These are phyloP conservation scores for Oryza glumipatula DNA, from an alignment of 176 grass and related monocot genomes.

Conservation along the genomic window DNA sequence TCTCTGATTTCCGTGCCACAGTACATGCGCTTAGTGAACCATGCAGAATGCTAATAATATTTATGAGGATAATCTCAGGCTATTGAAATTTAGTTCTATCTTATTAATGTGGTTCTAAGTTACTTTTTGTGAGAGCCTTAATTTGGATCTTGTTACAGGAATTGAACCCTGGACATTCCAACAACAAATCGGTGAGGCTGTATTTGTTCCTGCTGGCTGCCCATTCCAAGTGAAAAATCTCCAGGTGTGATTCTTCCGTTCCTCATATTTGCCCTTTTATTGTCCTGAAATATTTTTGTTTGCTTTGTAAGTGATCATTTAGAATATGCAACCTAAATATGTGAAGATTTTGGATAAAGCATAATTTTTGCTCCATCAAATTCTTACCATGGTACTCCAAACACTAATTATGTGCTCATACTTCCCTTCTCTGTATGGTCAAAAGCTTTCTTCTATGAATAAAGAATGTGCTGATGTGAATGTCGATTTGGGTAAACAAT, in stretches of 20 bases:
- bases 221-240: slow-evolving; percentile 96
- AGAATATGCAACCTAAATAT: neutral
- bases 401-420: neutral
- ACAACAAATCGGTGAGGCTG: slow-evolving; percentile 86
- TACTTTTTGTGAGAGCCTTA: slow-evolving; percentile 11
- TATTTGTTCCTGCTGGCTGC: slow-evolving; percentile 95
- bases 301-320: slow-evolving; percentile 18
- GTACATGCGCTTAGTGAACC: slow-evolving; percentile 18
- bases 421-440: slow-evolving; percentile 1
- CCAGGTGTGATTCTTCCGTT: slow-evolving; percentile 51
- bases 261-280: slow-evolving; percentile 25
- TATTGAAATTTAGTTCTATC: slow-evolving; percentile 15
- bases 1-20: neutral
- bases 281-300: slow-evolving; percentile 18
- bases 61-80: neutral
- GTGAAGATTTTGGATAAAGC: slow-evolving; percentile 6
- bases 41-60: slow-evolving; percentile 13
- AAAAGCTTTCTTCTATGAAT: slow-evolving; percentile 12
- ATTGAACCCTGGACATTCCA: slow-evolving; percentile 75
- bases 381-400: neutral
- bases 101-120: slow-evolving; percentile 18
- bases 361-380: neutral
- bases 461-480: neutral
- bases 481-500: neutral
- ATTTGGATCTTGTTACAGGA: slow-evolving; percentile 60